A percentile compares a stretch with the other conserved stretches of the same genome.
Conservation (phyloP, 1,284 basidiomycete genomes). For the Cystobasidiaceae sp. region DNA sequence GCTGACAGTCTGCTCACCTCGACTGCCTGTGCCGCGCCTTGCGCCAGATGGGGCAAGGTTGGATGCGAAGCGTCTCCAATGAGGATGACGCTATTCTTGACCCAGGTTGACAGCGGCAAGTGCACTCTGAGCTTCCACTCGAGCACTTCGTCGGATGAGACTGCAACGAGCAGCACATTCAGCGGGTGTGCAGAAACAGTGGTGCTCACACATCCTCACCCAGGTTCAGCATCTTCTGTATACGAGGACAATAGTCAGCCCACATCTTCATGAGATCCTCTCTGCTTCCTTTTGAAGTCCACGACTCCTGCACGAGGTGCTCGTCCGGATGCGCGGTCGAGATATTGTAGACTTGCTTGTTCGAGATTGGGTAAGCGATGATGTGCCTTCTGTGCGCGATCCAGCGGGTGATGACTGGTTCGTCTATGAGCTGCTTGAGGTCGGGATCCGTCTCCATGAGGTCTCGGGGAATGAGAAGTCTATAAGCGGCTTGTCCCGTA, state of each 20-base stretch:
- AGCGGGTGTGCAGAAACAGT: too few species aligned
- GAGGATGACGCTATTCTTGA: slow-evolving; percentile 42
- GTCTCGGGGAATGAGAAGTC: slow-evolving; percentile 45
- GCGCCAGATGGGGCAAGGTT: slow-evolving; percentile 43
- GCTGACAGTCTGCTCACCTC: slow-evolving; percentile 36
- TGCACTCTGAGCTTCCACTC: slow-evolving; percentile 49
- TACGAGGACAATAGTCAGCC: slow-evolving; percentile 45
- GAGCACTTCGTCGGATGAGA: slow-evolving; percentile 46
- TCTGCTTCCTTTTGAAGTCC: slow-evolving; percentile 47
- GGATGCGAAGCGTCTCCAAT: slow-evolving; percentile 46
- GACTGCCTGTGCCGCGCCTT: slow-evolving; percentile 47
- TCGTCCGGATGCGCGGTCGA: slow-evolving; percentile 47
- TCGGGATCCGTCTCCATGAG: slow-evolving; percentile 47
- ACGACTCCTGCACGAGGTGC: slow-evolving; percentile 42
- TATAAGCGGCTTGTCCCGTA: slow-evolving; percentile 49
- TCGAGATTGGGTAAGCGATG: slow-evolving; percentile 47
- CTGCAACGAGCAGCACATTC: too few species aligned
- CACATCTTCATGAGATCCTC: slow-evolving; percentile 46
- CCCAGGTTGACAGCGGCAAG: slow-evolving; percentile 45
- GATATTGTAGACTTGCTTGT: slow-evolving; percentile 47
- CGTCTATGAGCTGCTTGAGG: slow-evolving; percentile 45
- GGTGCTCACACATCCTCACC: not conserved
- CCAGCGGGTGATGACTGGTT: slow-evolving; percentile 45
- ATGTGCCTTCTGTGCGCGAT: slow-evolving; percentile 48
- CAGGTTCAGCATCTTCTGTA: slow-evolving; percentile 47